These are phyloP conservation scores for Aspergillus sp. DNA, from an alignment of 2,329 filamentous ascomycete species.

Conservation along the genomic window DNA sequence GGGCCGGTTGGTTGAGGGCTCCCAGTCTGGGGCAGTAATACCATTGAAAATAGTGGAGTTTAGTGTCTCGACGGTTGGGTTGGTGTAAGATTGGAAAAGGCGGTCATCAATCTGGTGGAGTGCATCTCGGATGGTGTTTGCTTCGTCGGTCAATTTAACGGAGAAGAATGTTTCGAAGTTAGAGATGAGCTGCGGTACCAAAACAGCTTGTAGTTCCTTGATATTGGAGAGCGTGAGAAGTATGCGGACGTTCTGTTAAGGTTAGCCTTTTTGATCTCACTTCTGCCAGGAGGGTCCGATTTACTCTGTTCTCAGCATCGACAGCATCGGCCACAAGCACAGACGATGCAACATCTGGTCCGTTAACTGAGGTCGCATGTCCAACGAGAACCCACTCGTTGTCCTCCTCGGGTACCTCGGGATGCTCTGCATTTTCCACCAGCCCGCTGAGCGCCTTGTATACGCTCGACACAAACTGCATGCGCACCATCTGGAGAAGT, in stretches of 20 bases:
- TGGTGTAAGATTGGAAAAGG: conserved; percentile 87
- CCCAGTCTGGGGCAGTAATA: conserved; percentile 65
- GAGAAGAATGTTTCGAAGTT: conserved; percentile 93
- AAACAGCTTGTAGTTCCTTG: conserved; percentile 69
- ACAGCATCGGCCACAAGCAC: conserved; percentile 44
- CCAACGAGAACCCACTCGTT: conserved; percentile 48
- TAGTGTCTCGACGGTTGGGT: conserved; percentile 63
- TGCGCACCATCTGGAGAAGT: conserved; percentile 80
- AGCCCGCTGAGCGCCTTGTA: conserved; percentile 93
- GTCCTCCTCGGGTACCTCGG: conserved; percentile 55
- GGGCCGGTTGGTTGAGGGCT: conserved; percentile 54
- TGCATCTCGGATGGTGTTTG: conserved; percentile 83
- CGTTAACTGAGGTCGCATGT: conserved; percentile 22
- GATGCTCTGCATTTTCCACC: conserved; percentile 89
- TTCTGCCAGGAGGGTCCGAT: conserved; percentile 5
- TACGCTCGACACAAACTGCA: conserved; percentile 85
- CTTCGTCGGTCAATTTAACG: conserved; percentile 88
- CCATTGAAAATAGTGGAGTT: conserved; percentile 65
- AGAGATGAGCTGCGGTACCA: conserved; percentile 80
- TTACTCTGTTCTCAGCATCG: conserved; percentile 49
- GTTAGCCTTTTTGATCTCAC: conserved; percentile 8
- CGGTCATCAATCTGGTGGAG: conserved; percentile 83
- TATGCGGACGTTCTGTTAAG: conserved; percentile 75
- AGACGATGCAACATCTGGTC: conserved; percentile 29
- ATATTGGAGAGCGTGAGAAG: conserved; percentile 91